Base-by-base conservation (phyloP, 805 yeast species). In the Ogataea methanolica region DNA sequence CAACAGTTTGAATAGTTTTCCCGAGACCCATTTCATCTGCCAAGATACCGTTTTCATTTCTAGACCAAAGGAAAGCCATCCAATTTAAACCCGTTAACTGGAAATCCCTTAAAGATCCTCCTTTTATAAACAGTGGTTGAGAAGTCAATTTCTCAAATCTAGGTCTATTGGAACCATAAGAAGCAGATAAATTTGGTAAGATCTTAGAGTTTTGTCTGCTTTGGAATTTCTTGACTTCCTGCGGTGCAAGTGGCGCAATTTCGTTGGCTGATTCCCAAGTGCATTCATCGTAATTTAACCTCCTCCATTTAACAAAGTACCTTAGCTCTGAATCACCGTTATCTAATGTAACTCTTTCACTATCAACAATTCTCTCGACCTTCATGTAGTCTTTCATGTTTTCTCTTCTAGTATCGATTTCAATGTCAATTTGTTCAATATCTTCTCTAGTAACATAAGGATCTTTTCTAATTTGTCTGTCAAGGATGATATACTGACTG, bases 21-120 rank as follows among this genome's bases (percentile, higher is more conserved):
- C 99, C 99, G 46, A 94, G 76, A 46, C 99, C 99, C 99, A 94
- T 94, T 67, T 94, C 99, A 72, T 94, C 99, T 5, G 99, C 99
- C 38, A 94, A 72, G 43, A 94, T 94, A 47, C 99, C 98, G 66
- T 94, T 94, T 70, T 94, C 97, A 67, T 92, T 88, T 60, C 97
- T 80, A 4, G 96, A 88, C 99, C 99, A 94, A 51, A 94, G 72
- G 65, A 92, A 94, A 0, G 99, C 99, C 99, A 94, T 94, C 99
- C 99, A 94, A 68, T 94, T 94, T 52, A 94, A 77, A 47, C 99
- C 99, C 0, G 99, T 94, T 65, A 94, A 76, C 72, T 94, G 99
- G 78, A 94, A 94, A 70, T 94, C 99, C 65, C 99, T 81, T 54
- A 94, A 75, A 65, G 86, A 94, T 43, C 97, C 97, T 60, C 85